Evolutionary conservation across 768 basidiomycete genomes (phyloP).

Genomic region (Phlegmacium glaucopus): DNA sequence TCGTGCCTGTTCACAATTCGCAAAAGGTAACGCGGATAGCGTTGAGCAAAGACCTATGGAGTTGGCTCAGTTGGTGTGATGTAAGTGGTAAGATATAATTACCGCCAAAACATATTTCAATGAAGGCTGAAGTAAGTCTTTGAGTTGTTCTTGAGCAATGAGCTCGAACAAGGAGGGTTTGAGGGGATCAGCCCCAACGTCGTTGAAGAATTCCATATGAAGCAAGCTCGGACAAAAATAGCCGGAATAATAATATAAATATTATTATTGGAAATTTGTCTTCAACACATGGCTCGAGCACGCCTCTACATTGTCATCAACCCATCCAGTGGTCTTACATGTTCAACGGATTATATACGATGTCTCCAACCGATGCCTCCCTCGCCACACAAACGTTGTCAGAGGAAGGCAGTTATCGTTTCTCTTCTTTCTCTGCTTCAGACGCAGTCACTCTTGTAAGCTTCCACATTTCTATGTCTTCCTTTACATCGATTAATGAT

Average conservation of each 20-base stretch:
- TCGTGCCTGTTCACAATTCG: conserved; percentile 93
- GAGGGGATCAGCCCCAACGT: conserved; percentile 65
- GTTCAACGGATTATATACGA: conserved; percentile 63
- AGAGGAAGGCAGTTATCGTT: conserved; percentile 70
- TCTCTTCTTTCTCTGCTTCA: conserved; percentile 67
- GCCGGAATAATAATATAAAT: too few species aligned
- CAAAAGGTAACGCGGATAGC: conserved; percentile 89
- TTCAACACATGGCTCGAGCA: background rate
- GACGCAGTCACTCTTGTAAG: conserved; percentile 76
- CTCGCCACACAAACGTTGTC: conserved; percentile 66
- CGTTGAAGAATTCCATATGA: conserved; percentile 80
- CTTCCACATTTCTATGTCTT: background rate
- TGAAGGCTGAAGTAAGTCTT: conserved; percentile 90
- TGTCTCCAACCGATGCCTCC: conserved; percentile 67
- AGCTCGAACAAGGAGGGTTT: conserved; percentile 89
- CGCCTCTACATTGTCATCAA: background rate
- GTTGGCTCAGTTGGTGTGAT: too few species aligned
- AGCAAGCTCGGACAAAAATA: too few species aligned
- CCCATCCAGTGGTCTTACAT: conserved; percentile 26
- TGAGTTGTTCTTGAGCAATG: conserved; percentile 89
- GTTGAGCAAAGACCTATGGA: conserved; percentile 80
- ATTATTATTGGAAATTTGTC: too few species aligned
- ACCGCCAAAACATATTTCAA: conserved; percentile 92
- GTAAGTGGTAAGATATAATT: background rate
- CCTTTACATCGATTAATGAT: background rate